phyloP scores from a whole-genome alignment of 371 early-diverging fungal species.

The Haplosporangium sp. region DNA sequence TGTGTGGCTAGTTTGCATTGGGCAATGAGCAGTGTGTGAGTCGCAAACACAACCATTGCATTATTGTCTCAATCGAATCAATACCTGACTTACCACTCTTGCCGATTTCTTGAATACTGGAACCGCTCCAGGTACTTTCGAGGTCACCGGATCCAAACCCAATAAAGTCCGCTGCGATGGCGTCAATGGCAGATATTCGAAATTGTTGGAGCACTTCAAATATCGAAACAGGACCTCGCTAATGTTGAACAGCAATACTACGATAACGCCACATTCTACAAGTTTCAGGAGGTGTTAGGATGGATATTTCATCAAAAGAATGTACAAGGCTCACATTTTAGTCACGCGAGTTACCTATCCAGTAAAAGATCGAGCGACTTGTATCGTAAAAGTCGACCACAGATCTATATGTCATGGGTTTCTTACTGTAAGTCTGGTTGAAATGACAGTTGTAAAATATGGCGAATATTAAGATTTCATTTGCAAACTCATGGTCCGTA shows the following conservation, averaged over 20 bases:
- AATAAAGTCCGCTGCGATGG: slow-evolving; percentile 44
- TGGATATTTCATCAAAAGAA: background rate
- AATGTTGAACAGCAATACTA: slow-evolving; percentile 29
- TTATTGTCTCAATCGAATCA: background rate
- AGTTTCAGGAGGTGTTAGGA: background rate
- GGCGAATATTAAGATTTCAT: background rate
- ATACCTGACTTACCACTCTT: slow-evolving; percentile 12
- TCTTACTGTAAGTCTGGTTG: no score
- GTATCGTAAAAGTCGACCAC: slow-evolving; percentile 7
- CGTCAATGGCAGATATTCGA: slow-evolving; percentile 47
- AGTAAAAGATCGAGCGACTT: slow-evolving; percentile 19
- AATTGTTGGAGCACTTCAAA: slow-evolving; percentile 35
- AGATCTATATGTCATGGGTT: slow-evolving; percentile 6
- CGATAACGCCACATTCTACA: slow-evolving; percentile 33
- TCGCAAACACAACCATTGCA: background rate
- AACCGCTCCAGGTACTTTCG: slow-evolving; percentile 40
- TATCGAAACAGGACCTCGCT: slow-evolving; percentile 36
- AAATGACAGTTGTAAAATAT: no score
- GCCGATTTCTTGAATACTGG: slow-evolving; percentile 40
- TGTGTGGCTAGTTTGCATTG: slow-evolving; percentile 17
- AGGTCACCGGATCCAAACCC: slow-evolving; percentile 39
- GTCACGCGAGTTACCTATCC: slow-evolving; percentile 20
- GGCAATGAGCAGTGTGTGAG: background rate
- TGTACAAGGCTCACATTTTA: background rate
- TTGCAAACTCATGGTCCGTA: background rate